phyloP scores from a whole-genome alignment of 2,329 filamentous ascomycete genomes.

The Didymella segeticola region DNA sequence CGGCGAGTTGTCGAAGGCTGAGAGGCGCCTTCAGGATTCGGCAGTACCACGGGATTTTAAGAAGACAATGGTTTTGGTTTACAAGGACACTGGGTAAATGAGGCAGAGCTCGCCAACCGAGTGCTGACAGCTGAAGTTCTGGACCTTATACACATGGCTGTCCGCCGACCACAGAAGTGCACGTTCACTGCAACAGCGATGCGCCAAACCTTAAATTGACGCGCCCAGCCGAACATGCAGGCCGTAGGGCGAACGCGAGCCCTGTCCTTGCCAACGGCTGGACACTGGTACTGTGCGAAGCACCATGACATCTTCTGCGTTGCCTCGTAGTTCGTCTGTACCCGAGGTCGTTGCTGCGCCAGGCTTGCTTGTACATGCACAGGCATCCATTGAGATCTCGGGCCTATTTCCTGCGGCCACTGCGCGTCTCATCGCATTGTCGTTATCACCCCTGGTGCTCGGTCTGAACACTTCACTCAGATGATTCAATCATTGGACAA shows the following conservation, averaged over 20 bases:
- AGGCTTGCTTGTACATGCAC: neutral
- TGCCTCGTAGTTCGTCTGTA: neutral
- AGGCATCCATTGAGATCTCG: neutral
- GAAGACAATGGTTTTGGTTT: neutral
- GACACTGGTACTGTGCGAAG: neutral
- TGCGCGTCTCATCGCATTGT: neutral
- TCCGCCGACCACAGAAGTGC: conserved; percentile 21
- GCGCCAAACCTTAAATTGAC: conserved; percentile 13
- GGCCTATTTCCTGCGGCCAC: neutral
- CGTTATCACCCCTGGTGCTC: neutral
- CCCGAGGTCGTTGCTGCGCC: neutral
- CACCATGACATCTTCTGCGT: neutral
- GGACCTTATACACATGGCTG: conserved; percentile 23
- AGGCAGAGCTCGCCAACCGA: neutral
- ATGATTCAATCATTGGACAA: neutral
- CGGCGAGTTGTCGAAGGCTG: neutral
- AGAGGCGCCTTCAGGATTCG: neutral
- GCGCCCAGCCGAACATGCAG: conserved; percentile 18
- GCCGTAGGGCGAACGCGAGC: conserved; percentile 20
- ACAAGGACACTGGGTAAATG: neutral
- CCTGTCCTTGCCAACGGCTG: conserved; percentile 18
- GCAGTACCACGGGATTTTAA: conserved; percentile 11
- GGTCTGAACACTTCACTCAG: too few species aligned
- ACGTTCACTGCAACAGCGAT: conserved; percentile 23
- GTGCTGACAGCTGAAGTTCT: conserved; percentile 23